phyloP scores from a whole-genome alignment of 768 basidiomycete species.

The Lactarius sp. region DNA sequence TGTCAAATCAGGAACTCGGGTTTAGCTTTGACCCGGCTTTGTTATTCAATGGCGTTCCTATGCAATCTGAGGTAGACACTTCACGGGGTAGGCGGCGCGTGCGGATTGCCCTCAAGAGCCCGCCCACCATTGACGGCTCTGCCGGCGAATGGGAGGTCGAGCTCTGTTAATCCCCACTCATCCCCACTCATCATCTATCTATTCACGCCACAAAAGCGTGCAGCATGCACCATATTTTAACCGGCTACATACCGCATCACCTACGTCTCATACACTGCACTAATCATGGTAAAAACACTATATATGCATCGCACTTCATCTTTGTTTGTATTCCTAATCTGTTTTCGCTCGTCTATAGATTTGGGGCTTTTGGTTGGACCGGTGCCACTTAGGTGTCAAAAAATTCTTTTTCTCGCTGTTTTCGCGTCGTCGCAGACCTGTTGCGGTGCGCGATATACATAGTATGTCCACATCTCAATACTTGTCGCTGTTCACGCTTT shows the following conservation, averaged over 20 bases:
- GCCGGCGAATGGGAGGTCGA: constrained; percentile 80
- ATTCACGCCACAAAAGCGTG: constrained; percentile 18
- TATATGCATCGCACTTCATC: constrained; percentile 17
- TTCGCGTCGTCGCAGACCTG: background rate
- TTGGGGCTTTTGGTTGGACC: constrained; percentile 23
- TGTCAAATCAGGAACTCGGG: constrained; percentile 35
- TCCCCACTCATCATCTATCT: constrained; percentile 18
- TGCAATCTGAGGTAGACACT: constrained; percentile 33
- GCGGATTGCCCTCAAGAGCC: constrained; percentile 60
- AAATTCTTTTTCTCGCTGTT: background rate
- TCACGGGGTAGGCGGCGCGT: constrained; percentile 46
- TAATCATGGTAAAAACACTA: constrained; percentile 21
- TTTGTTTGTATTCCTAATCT: constrained; percentile 21
- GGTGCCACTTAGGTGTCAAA: constrained; percentile 5
- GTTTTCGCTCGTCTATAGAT: constrained; percentile 16
- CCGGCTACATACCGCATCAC: constrained; percentile 10
- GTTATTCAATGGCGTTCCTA: constrained; percentile 37
- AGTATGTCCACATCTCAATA: constrained; percentile 3
- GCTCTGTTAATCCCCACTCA: constrained; percentile 42
- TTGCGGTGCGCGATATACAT: constrained; percentile 4
- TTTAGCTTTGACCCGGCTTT: constrained; percentile 32
- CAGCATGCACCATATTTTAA: constrained; percentile 6
- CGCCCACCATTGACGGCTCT: constrained; percentile 56
- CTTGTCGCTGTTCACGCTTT: constrained; percentile 9
- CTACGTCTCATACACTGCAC: constrained; percentile 13